Base-by-base conservation (phyloP, 129 eudicot species). In the Flaveria sonorensis region DNA sequence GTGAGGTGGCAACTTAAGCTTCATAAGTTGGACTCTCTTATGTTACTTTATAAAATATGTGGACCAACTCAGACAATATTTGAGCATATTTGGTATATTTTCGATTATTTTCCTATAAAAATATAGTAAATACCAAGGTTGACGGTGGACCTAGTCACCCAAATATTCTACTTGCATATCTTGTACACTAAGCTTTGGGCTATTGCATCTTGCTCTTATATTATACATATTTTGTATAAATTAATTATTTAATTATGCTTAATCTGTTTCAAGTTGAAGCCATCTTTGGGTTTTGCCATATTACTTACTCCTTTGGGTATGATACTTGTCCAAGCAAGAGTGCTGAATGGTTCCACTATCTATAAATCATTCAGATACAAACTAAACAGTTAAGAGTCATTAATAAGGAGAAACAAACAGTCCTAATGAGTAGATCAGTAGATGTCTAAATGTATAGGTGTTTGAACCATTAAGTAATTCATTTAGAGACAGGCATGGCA, bases 1-100 rank as follows among this genome's bases (percentile, higher is more conserved):
- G 21, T 47, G 74, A 70, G 74, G 74, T 70, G 74, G 74, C 57
- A 48, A 47, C 60, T 70, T 36, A 70, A 23, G 70, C 48, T n/a
- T 65, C 70, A 65, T n/a, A 65, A 64, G 32, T 10, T 59, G 6
- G 65, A 28, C 68, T 36, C 16, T 63, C n/a, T 39, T 7, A n/a
- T n/a, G n/a, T 48, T 65, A 36, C 20, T 39, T 11, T 9, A 6
- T 65, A 39, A 30, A 16, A 30, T 32, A 16, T 14, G n/a, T 3
- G 36, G 36, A 30, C 36, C 36, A 28, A 28, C 32, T 28, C 32
- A 3, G 32, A 28, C 32, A 28, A 28, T 28, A 2, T 28, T 28
- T 28, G 48, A 32, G 39, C 16, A 16, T 65, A 14, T 13, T 51
- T n/a, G 16, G 56, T n/a, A 15, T 13, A 15, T 51, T 13, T 13